Conservation (phyloP, 371 early-diverging fungal species). For the Haplosporangium sp. region DNA sequence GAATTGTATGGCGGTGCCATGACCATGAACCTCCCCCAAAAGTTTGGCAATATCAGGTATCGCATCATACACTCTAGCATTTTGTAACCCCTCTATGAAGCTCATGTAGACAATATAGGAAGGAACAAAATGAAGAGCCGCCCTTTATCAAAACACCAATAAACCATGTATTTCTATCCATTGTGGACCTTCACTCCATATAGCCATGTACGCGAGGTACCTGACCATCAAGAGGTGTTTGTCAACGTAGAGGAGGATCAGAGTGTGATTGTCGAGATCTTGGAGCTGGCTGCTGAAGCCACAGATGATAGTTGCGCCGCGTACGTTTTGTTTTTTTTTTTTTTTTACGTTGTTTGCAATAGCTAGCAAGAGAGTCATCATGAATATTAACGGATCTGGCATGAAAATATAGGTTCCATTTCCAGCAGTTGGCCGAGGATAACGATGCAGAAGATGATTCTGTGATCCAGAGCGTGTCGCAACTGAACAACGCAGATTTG, state of each 20-base stretch:
- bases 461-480: slow-evolving; percentile 48
- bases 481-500: slow-evolving; percentile 48
- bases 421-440: slow-evolving; percentile 79
- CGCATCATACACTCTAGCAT: background rate
- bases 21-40: slow-evolving; percentile 59
- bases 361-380: background rate
- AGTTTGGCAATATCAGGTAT: slow-evolving; percentile 77
- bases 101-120: background rate
- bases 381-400: too few relatives aligned
- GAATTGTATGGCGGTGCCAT: slow-evolving; percentile 83
- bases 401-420: slow-evolving; percentile 71
- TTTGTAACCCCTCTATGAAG: background rate
- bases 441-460: slow-evolving; percentile 74
- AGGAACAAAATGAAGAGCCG: too few relatives aligned
- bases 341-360: background rate
- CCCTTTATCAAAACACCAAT: background rate
- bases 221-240: slow-evolving; percentile 94
- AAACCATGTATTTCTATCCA: background rate
- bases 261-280: slow-evolving; percentile 86
- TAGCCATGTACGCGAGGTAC: slow-evolving; percentile 84
- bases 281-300: slow-evolving; percentile 71
- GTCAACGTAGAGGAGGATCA: slow-evolving; percentile 77
- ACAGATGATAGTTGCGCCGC: slow-evolving; percentile 63
- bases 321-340: slow-evolving; percentile 51
- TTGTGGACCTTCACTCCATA: background rate